These are phyloP conservation scores for Brassica carinata DNA, from an alignment of 345 rosid species.

Conservation along the genomic window DNA sequence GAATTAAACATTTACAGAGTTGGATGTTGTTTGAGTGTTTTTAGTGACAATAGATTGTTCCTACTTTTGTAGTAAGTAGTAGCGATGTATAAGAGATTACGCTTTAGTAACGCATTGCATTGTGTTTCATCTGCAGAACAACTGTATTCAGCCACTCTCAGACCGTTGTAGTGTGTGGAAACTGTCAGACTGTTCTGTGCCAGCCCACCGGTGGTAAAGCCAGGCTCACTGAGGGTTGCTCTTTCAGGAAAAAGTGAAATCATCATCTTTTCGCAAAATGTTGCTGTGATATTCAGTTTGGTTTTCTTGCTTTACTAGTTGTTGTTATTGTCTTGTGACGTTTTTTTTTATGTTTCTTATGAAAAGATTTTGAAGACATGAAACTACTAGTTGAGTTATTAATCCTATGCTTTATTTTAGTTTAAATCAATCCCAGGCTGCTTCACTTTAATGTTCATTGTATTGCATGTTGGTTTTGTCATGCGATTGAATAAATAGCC, in stretches of 20 bases:
- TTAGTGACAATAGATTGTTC: not conserved
- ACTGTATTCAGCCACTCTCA: conserved; percentile 62
- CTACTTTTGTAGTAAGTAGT: not conserved
- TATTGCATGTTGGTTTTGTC: not conserved
- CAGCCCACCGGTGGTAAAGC: conserved; percentile 61
- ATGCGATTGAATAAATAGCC: too few species aligned
- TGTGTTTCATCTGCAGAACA: conserved; percentile 37
- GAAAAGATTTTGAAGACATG: not conserved
- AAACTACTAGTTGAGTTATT: not conserved
- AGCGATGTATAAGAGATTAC: not conserved
- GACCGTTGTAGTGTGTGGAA: conserved; percentile 56
- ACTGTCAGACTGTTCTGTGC: conserved; percentile 56
- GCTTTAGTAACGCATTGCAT: not conserved
- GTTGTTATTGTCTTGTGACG: not conserved
- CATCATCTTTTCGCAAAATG: not conserved
- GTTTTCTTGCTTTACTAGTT: conserved; percentile 6
- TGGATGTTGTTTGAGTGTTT: not conserved
- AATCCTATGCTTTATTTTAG: not conserved
- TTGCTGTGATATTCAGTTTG: conserved; percentile 4
- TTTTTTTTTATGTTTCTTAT: not conserved
- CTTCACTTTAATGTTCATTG: not conserved
- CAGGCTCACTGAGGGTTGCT: conserved; percentile 54
- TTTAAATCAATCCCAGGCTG: not conserved
- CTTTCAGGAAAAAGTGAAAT: conserved; percentile 50
- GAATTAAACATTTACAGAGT: not conserved